Percentiles rank a stretch among this genome's conserved stretches.
phyloP scores from a whole-genome alignment of 1,284 basidiomycete species.

The Sutorius eximius region DNA sequence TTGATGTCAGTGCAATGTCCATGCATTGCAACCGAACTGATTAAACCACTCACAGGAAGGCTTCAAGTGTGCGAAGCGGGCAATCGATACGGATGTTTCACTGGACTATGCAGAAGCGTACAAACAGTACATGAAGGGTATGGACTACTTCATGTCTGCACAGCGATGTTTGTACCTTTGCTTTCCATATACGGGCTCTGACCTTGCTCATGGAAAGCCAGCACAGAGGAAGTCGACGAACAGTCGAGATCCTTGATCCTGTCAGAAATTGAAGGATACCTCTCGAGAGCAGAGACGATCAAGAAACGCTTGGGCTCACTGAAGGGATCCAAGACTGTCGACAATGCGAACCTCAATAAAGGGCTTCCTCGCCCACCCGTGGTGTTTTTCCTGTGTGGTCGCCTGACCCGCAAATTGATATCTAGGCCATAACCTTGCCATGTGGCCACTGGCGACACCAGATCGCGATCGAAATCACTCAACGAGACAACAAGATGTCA shows the following conservation, averaged over 20 bases:
- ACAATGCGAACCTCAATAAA: conserved; percentile 16
- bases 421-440: not conserved
- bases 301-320: conserved; percentile 67
- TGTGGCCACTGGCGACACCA: not conserved
- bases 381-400: conserved; percentile 8
- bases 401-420: not conserved
- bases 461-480: conserved; percentile 92
- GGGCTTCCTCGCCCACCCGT: conserved; percentile 16
- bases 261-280: conserved; percentile 88
- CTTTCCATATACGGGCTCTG: not conserved
- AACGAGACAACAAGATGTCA: conserved; percentile 80
- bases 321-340: not conserved
- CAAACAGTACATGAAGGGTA: conserved; percentile 89
- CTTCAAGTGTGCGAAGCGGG: conserved; percentile 89
- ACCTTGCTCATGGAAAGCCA: conserved; percentile 3
- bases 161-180: conserved; percentile 49
- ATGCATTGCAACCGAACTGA: not conserved
- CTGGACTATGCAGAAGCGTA: conserved; percentile 95
- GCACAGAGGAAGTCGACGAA: conserved; percentile 15
- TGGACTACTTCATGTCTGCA: conserved; percentile 96
- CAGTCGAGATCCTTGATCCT: conserved; percentile 87
- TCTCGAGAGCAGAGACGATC: conserved; percentile 88
- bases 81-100: conserved; percentile 91
- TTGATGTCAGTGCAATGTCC: conserved; percentile 17
- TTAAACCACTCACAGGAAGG: conserved; percentile 63